Conservation (phyloP, 257 asterid genomes). For the Solanum appendiculatum region DNA sequence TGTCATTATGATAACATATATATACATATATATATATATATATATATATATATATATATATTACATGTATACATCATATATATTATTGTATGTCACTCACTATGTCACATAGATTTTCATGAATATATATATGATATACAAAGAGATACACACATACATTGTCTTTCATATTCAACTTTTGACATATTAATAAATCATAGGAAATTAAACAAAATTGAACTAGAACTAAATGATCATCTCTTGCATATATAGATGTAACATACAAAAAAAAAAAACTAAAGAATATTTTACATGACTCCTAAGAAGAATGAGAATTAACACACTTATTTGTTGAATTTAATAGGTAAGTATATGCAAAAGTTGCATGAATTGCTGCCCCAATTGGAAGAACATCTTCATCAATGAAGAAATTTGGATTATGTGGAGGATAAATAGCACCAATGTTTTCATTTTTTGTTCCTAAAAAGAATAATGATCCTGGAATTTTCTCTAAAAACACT, state of each 20-base stretch:
- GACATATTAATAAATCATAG: neutral
- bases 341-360: conserved; percentile 38
- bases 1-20: too few relatives aligned
- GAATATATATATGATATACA: neutral
- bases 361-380: conserved; percentile 51
- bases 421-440: conserved; percentile 37
- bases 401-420: conserved; percentile 33
- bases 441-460: conserved; percentile 27
- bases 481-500: conserved; percentile 26
- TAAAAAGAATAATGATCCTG: conserved; percentile 22
- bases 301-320: neutral
- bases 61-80: too few relatives aligned
- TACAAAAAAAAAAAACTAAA: neutral
- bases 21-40: too few relatives aligned
- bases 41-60: too few relatives aligned
- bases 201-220: neutral
- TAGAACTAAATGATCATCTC: neutral
- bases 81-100: too few relatives aligned
- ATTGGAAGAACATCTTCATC: conserved; percentile 46
- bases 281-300: neutral
- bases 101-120: neutral
- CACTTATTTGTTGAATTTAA: neutral
- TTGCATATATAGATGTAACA: neutral
- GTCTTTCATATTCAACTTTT: neutral
- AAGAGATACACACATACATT: neutral